Evolutionary conservation across 495 filamentous ascomycete species (phyloP).

Genomic region (Penicillium goetzii): DNA sequence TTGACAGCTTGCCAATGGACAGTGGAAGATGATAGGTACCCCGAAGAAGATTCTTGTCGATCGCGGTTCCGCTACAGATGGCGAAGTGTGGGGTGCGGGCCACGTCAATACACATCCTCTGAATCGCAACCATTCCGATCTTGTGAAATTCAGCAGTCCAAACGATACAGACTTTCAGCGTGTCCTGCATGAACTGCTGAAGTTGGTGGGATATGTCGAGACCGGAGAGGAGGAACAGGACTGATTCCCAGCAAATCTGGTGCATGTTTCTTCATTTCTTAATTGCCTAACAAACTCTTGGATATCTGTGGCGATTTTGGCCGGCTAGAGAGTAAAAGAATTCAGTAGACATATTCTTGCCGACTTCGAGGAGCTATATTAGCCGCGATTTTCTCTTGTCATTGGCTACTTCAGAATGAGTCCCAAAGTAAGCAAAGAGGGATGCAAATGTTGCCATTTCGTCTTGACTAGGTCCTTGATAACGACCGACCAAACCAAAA

Average conservation of each 20-base stretch:
- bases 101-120: constrained; percentile 6
- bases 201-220: neutral
- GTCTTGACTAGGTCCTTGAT: neutral
- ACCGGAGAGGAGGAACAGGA: neutral
- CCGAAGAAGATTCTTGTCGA: constrained; percentile 12
- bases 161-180: constrained; percentile 12
- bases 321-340: too few species aligned
- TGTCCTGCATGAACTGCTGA: neutral
- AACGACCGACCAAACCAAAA: too few species aligned
- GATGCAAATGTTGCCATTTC: neutral
- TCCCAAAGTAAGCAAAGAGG: neutral
- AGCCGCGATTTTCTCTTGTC: neutral
- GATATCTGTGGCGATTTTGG: neutral
- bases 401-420: neutral
- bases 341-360: neutral
- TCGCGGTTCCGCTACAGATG: constrained; percentile 12
- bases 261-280: neutral
- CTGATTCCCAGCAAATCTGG: neutral
- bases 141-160: constrained; percentile 18
- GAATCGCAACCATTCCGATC: constrained; percentile 17
- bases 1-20: neutral
- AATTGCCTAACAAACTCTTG: neutral
- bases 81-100: neutral
- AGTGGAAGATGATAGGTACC: constrained; percentile 11
- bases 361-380: neutral